Percentiles rank a stretch among this genome's conserved stretches.
phyloP scores from a whole-genome alignment of 176 grass and related monocot genomes.

The Otatea glauca region DNA sequence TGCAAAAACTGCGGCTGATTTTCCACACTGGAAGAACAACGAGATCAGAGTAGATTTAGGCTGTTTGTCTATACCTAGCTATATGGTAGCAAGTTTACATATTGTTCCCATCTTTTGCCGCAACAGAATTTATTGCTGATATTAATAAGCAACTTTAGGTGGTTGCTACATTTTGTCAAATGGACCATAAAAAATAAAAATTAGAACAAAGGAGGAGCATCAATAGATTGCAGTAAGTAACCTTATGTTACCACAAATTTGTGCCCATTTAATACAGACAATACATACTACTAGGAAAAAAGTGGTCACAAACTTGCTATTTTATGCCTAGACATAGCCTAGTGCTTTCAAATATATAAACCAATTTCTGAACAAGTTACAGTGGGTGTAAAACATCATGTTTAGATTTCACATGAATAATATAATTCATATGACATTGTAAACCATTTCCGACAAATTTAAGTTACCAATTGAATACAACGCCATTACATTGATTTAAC shows the following conservation, averaged over 20 bases:
- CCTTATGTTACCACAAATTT: background rate
- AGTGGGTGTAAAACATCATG: background rate
- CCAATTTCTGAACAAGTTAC: slow-evolving; percentile 22
- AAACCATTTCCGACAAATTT: slow-evolving; percentile 21
- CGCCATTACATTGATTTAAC: no score
- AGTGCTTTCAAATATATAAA: background rate
- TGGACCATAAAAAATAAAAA: slow-evolving; percentile 12
- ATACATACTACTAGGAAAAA: slow-evolving; percentile 16
- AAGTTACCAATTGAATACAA: slow-evolving; percentile 16
- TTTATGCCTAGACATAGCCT: background rate
- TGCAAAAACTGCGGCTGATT: slow-evolving; percentile 91
- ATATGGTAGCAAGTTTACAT: background rate
- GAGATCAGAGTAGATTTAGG: slow-evolving; percentile 29
- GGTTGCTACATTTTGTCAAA: slow-evolving; percentile 7
- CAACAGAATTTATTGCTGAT: background rate
- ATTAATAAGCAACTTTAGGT: slow-evolving; percentile 2
- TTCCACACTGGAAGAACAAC: slow-evolving; percentile 77
- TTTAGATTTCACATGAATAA: slow-evolving; percentile 32
- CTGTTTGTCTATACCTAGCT: slow-evolving; percentile 17
- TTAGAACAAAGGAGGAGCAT: background rate
- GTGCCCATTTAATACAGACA: slow-evolving; percentile 1
- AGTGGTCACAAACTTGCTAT: background rate
- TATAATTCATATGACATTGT: background rate
- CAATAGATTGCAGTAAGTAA: background rate
- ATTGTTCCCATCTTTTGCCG: slow-evolving; percentile 10